Conservation (phyloP, 164 flowering plant genomes). For the Pachysandra terminalis region DNA sequence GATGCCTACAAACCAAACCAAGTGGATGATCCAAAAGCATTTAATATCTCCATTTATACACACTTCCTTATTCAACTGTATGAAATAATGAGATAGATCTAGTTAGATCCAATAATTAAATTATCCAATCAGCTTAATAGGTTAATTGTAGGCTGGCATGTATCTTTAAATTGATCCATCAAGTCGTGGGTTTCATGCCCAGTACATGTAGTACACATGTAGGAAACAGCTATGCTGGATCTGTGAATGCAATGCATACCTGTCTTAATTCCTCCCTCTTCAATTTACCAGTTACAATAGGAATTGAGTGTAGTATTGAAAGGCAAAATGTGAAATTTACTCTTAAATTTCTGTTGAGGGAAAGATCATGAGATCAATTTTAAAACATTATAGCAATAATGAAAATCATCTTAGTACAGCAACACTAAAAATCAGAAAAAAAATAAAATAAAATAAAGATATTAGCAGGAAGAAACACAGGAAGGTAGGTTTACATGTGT, state of each 20-base stretch:
- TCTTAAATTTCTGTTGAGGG: no score
- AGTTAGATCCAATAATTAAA: no score
- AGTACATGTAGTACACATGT: not conserved
- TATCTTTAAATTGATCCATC: no score
- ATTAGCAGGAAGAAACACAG: not conserved
- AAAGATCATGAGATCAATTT: no score
- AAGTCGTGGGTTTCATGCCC: not conserved
- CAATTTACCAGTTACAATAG: no score
- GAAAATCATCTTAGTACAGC: no score
- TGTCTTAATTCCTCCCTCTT: not conserved
- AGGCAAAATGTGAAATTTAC: not conserved
- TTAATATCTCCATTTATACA: not conserved
- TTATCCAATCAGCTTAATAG: no score
- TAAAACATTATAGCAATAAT: no score
- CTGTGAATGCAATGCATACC: not conserved
- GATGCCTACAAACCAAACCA: not conserved
- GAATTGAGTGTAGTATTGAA: no score
- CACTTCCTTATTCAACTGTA: no score
- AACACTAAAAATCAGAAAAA: not conserved
- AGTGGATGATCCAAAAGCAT: not conserved
- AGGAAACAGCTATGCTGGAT: not conserved
- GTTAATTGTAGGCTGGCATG: no score
- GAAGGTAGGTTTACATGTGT: conserved; percentile 26
- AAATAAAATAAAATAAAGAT: not conserved
- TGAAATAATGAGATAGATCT: no score